Evolutionary conservation across 139 green algal species (phyloP).

Genomic region (Chlamydomonas schloesseri): DNA sequence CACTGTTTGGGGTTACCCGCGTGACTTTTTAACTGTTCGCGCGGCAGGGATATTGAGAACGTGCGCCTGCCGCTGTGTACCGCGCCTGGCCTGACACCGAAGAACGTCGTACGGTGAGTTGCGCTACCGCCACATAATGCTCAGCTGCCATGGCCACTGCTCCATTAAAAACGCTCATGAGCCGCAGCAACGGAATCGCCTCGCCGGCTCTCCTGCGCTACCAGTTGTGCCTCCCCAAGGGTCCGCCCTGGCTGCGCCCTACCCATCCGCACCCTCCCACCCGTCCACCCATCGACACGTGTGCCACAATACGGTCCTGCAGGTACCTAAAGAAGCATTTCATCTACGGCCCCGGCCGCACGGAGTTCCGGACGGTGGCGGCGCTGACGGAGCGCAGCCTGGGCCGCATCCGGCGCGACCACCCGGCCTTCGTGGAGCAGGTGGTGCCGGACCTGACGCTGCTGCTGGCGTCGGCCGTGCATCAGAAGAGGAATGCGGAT

Average conservation of each 20-base stretch:
- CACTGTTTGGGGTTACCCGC: too few species aligned
- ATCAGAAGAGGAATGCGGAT: constrained; percentile 39
- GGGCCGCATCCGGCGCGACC: background rate
- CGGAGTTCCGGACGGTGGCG: constrained; percentile 38
- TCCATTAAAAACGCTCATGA: too few species aligned
- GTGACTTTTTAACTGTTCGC: too few species aligned
- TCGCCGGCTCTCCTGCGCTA: too few species aligned
- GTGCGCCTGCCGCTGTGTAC: constrained; percentile 17
- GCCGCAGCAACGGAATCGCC: too few species aligned
- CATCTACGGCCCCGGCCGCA: background rate
- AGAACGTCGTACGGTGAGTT: background rate
- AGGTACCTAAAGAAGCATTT: constrained; percentile 46
- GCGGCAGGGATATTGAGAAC: constrained; percentile 30
- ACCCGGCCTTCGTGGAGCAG: constrained; percentile 33
- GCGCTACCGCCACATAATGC: too few species aligned
- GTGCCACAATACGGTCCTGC: background rate
- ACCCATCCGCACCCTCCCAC: too few species aligned
- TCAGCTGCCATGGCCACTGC: too few species aligned
- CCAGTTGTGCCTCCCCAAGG: background rate
- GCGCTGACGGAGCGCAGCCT: constrained; percentile 23
- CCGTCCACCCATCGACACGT: too few species aligned
- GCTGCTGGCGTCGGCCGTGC: constrained; percentile 1
- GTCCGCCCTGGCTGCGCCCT: too few species aligned
- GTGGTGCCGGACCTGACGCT: constrained; percentile 35
- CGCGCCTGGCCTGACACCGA: background rate